Conservation (phyloP, 2,329 filamentous ascomycete species). For the Bipolaris sorokiniana region DNA sequence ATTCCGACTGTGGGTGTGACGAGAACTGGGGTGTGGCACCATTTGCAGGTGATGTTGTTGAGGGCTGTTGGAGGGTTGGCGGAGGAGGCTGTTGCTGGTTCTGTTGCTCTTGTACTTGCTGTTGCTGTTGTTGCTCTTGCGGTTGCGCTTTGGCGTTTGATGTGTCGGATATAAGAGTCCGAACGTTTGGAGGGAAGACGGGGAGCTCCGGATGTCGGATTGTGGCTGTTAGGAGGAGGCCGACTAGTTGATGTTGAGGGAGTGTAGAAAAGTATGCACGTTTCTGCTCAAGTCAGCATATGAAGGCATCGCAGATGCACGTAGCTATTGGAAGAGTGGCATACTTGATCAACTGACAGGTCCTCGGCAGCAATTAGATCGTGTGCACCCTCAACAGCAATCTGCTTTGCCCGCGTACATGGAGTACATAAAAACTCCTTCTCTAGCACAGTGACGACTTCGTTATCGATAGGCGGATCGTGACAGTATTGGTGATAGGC, state of each 20-base stretch:
- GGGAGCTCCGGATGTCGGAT: constrained; percentile 68
- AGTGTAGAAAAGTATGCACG: constrained; percentile 67
- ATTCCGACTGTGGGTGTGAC: constrained; percentile 30
- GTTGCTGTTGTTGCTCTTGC: constrained; percentile 5
- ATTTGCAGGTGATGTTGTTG: constrained; percentile 41
- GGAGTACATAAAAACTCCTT: constrained; percentile 74
- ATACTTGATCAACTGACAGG: constrained; percentile 53
- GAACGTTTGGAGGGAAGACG: constrained; percentile 61
- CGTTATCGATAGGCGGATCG: constrained; percentile 73
- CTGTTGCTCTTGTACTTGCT: constrained; percentile 5
- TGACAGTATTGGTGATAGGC: constrained; percentile 86
- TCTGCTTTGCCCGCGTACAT: constrained; percentile 56
- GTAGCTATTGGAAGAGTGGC: constrained; percentile 13
- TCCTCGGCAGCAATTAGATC: constrained; percentile 49
- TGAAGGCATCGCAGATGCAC: background rate
- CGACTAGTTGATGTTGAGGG: constrained; percentile 66
- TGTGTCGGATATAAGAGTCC: constrained; percentile 30
- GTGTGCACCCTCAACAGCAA: constrained; percentile 41
- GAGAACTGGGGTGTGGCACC: constrained; percentile 32
- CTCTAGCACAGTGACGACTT: constrained; percentile 69
- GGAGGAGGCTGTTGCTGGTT: constrained; percentile 22
- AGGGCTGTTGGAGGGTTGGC: constrained; percentile 13
- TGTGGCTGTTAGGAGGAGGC: constrained; percentile 67
- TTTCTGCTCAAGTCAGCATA: constrained; percentile 55
- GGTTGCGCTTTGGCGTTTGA: constrained; percentile 17